These are phyloP conservation scores for Salix udensis DNA, from an alignment of 345 rosid species.

Conservation along the genomic window DNA sequence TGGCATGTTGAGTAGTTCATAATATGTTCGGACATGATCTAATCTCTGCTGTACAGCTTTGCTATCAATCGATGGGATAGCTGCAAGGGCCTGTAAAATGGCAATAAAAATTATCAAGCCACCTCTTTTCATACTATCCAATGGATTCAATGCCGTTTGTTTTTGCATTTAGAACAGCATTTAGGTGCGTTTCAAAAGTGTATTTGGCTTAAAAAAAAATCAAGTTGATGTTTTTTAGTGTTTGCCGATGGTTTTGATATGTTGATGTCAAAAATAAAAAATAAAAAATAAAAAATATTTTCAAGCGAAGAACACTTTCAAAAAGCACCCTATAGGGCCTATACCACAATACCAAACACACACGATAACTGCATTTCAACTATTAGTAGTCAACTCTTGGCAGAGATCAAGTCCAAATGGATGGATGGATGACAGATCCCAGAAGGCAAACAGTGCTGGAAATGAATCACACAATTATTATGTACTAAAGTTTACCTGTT, in stretches of 20 bases:
- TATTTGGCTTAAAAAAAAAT: no score
- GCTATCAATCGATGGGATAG: slow-evolving; percentile 79
- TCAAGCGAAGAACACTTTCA: no score
- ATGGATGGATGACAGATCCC: background rate
- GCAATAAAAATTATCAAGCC: background rate
- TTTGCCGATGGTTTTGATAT: no score
- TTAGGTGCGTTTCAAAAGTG: no score
- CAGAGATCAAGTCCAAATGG: background rate
- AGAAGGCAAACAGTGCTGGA: background rate
- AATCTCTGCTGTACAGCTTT: slow-evolving; percentile 68
- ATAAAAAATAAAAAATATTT: no score
- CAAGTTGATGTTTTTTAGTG: no score
- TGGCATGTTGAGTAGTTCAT: slow-evolving; percentile 91
- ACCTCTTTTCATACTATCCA: background rate
- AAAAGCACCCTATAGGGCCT: no score
- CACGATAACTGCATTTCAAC: background rate
- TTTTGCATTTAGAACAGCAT: no score
- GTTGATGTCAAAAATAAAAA: no score
- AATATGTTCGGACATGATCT: slow-evolving; percentile 85
- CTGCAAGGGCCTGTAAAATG: slow-evolving; percentile 75
- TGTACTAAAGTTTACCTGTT: slow-evolving; percentile 57
- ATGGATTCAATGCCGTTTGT: background rate
- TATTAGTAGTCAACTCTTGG: background rate
- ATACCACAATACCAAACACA: no score
- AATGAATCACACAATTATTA: background rate